These are phyloP conservation scores for Neurospora intermedia DNA, from an alignment of 495 filamentous ascomycete species.

Conservation along the genomic window DNA sequence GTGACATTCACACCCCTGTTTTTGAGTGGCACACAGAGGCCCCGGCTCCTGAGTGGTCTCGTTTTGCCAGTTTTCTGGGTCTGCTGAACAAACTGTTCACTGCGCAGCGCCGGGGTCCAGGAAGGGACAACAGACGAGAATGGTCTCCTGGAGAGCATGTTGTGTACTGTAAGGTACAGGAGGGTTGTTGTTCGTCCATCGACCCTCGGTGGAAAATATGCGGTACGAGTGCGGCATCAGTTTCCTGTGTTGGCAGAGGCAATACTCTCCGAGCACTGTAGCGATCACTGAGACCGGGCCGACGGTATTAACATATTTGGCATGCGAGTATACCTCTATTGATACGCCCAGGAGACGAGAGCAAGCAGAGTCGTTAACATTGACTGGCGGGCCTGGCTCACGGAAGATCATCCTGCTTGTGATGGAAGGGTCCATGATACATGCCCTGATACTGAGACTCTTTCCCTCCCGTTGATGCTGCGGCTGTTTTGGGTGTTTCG, in stretches of 20 bases:
- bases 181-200: neutral
- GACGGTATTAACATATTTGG: neutral
- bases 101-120: neutral
- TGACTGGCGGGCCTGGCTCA: neutral
- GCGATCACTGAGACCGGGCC: neutral
- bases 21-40: neutral
- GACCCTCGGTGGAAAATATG: neutral
- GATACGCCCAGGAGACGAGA: neutral
- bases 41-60: neutral
- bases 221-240: neutral
- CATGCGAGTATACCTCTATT: neutral
- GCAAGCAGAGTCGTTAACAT: neutral
- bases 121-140: neutral
- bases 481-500: neutral
- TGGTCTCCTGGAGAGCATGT: neutral
- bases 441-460: neutral
- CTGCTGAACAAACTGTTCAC: neutral
- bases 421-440: neutral
- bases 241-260: neutral
- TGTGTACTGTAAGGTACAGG: neutral
- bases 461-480: neutral
- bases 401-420: neutral
- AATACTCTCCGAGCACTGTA: neutral
- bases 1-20: neutral
- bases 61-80: neutral